Conservation (phyloP, 2,329 filamentous ascomycete species). For the Penicillium occitanis region DNA sequence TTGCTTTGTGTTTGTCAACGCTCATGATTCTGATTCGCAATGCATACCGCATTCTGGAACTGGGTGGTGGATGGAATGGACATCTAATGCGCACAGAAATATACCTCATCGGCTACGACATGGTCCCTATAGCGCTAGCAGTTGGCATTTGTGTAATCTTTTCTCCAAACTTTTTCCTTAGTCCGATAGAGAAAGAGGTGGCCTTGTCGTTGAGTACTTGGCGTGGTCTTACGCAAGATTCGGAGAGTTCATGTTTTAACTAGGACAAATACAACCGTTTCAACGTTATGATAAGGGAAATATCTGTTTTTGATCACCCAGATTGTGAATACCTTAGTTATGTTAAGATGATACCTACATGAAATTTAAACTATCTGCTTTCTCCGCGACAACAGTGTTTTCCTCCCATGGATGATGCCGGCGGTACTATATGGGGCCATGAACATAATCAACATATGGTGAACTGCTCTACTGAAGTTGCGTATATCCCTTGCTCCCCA, state of each 20-base stretch:
- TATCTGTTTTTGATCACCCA: no score
- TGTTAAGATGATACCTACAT: no score
- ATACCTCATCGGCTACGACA: conserved; percentile 1
- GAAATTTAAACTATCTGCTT: no score
- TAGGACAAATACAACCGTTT: no score
- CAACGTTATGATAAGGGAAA: no score
- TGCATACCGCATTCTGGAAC: neutral
- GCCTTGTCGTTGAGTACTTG: neutral
- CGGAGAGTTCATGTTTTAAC: no score
- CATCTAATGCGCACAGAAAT: neutral
- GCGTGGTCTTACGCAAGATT: neutral
- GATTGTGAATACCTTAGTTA: no score
- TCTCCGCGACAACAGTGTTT: no score
- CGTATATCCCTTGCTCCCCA: neutral
- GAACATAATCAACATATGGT: no score
- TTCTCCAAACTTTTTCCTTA: neutral
- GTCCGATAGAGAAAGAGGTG: neutral
- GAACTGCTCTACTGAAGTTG: neutral
- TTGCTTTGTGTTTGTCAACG: neutral
- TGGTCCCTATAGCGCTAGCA: neutral
- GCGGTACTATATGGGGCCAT: no score
- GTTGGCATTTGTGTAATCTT: neutral
- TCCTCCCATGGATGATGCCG: no score
- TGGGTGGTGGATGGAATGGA: neutral
- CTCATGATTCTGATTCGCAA: neutral